Base-by-base conservation (phyloP, 2,329 filamentous ascomycete species). In the Drechslerella stenobrocha region DNA sequence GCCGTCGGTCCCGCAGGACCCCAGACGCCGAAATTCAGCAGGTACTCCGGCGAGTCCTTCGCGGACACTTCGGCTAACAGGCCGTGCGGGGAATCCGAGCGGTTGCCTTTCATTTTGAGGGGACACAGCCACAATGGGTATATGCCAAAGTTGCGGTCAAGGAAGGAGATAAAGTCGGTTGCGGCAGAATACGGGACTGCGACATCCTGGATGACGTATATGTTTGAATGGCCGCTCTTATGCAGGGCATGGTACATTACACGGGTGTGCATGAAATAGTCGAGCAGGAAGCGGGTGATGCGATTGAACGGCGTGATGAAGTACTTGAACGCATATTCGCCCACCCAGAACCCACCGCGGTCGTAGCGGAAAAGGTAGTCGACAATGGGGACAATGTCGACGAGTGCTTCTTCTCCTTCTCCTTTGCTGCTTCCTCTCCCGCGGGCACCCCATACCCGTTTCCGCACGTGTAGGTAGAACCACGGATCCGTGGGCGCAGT, bases 311-410 rank as follows among this genome's bases (percentile, higher is more conserved):
- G 85, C 1, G 80, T 81, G 32, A 80, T 73, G 75, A 87, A 87
- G 75, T 87, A 88, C 20, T 77, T 75, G 75, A 85, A 87, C 1
- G 84, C 83, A 60, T 84, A 82, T 20, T 77, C 77, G 7, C 82
- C 85, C 2, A 82, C 82, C 86, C 85, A 88, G 76, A 88, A 88
- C 1, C 81, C 84, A 46, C 84, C 86, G 32, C 85, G 81, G 74
- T 88, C 85, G 76, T 87, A 88, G 13, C 86, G 82, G 76, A 88
- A 88, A 64, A 88, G 81, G 75, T 88, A 88, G 73, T 88, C 85
- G 1, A 77, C 76, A 0, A 88, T 71, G 0, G 84, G 84, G 1
- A 88, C 80, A 59, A 81, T 82, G 61, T 87, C 84, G 56, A 75
- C 70, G 67, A 72, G 3, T 65, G 74, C 8, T 72, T 51, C 24